Percentiles rank a stretch among this genome's conserved stretches.
phyloP scores from a whole-genome alignment of 2,329 filamentous ascomycete genomes.

The Furcasterigmium sp. region DNA sequence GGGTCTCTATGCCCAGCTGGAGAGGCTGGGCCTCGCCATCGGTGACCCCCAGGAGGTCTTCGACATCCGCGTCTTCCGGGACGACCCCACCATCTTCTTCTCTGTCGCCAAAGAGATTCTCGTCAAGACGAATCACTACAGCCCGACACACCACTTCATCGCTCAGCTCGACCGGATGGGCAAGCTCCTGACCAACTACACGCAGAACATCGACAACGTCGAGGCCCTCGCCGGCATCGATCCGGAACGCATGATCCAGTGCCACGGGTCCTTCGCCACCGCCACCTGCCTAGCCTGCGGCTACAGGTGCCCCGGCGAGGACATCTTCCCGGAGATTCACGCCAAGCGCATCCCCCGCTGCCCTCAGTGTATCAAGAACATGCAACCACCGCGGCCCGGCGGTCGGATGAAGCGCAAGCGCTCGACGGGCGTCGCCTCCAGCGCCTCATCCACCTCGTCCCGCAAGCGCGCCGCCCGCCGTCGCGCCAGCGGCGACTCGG shows the following conservation, averaged over 20 bases:
- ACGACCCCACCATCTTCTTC: conserved; percentile 88
- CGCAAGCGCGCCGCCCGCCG: conserved; percentile 29
- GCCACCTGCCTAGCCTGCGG: conserved; percentile 83
- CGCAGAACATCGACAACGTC: conserved; percentile 97
- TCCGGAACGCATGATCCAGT: conserved; percentile 82
- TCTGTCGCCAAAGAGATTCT: conserved; percentile 86
- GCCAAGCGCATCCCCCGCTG: conserved; percentile 74
- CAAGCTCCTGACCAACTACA: conserved; percentile 94
- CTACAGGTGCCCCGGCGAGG: conserved; percentile 66
- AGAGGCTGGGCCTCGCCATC: conserved; percentile 69
- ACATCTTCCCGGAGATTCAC: conserved; percentile 75
- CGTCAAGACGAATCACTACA: conserved; percentile 72
- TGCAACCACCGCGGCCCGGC: conserved; percentile 28
- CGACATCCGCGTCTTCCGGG: conserved; percentile 79
- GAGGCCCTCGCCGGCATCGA: conserved; percentile 81
- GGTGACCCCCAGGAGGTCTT: conserved; percentile 93
- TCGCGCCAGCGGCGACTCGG: conserved; percentile 10
- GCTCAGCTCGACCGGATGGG: conserved; percentile 78
- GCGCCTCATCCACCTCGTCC: conserved; percentile 10
- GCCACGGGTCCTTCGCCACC: conserved; percentile 92
- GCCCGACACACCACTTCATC: conserved; percentile 93
- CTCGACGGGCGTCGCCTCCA: conserved; percentile 29
- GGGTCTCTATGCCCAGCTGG: conserved; percentile 83
- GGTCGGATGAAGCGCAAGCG: conserved; percentile 31
- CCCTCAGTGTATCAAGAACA: conserved; percentile 57